Base-by-base conservation (phyloP, 306 rosid species). In the Dryas drummondii region DNA sequence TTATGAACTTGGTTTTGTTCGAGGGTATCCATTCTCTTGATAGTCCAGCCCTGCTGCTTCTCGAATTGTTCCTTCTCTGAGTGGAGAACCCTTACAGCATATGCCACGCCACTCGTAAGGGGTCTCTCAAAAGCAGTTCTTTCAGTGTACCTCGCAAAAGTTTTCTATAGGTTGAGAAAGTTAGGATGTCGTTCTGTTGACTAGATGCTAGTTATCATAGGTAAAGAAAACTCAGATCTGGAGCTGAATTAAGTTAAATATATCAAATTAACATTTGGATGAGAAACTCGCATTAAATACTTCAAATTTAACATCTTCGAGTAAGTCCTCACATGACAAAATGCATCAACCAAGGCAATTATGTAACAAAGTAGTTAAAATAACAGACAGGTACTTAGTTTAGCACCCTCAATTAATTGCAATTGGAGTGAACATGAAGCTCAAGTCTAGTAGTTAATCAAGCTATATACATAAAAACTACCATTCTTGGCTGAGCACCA, bases 61-160 rank as follows among this genome's bases (percentile, higher is more conserved):
- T 94, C 99, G 48, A 94, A 94, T 64, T 84, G 97, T 71, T 92
- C 97, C 84, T 94, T 90, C 74, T 94, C 97, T 22, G 96, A 92
- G 79, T 89, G 97, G 75, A 94, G 97, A 82, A 92, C 99, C 84
- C 99, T 87, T 50, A 92, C 97, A 53, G 97, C 99, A 87, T 94
- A 92, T 16, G 99, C 99, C 88, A 94, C 99, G 15, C 99, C 99
- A 82, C 98, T 89, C 12, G 97, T 94, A 61, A 94, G 96, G 53
- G 99, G 99, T 86, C 99, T 86, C 89, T 94, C 99, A 80, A 94
- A 94, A 76, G 97, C 93, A 54, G 99, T 94, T 77, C 97, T 76
- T 80, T 94, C 99, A 5, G 99, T 94, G 82, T 94, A 94, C 82
- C 86, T 85, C 3, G 99, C 99, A 84, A 94, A 94, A 56, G 97